Evolutionary conservation across 163 green algal genomes (phyloP).

Genomic region (Chlamydomonas reinhardtii): DNA sequence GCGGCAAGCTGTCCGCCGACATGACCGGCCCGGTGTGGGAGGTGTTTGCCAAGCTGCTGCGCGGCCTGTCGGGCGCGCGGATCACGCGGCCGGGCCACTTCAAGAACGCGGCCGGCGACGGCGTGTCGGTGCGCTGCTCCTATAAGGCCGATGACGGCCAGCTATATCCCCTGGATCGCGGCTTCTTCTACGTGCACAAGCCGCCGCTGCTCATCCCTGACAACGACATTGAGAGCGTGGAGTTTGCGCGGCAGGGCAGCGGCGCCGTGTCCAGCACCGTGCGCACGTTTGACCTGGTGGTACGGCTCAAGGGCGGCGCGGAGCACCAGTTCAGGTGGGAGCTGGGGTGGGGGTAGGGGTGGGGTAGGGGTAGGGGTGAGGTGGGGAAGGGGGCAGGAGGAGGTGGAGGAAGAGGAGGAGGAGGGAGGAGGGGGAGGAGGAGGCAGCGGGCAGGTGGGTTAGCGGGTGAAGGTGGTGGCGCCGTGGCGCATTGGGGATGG

Average conservation of each 20-base stretch:
- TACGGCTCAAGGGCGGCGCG: conserved; percentile 74
- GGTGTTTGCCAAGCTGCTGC: conserved; percentile 89
- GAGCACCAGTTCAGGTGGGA: conserved; percentile 69
- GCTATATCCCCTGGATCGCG: conserved; percentile 95
- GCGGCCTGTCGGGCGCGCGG: conserved; percentile 86
- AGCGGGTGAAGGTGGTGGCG: no score
- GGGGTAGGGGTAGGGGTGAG: not conserved
- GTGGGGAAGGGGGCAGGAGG: no score
- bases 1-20: conserved; percentile 78
- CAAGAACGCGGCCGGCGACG: conserved; percentile 70
- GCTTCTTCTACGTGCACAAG: conserved; percentile 99
- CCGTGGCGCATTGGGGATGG: no score
- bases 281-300: conserved; percentile 94
- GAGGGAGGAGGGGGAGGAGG: no score
- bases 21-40: conserved; percentile 81
- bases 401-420: no score
- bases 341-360: not conserved
- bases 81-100: conserved; percentile 86
- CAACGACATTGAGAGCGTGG: conserved; percentile 77
- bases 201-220: conserved; percentile 91
- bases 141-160: conserved; percentile 95
- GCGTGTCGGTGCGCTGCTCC: conserved; percentile 83
- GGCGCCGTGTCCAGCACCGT: conserved; percentile 55
- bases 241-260: conserved; percentile 90
- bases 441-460: no score